These are phyloP conservation scores for Solanum commersonii DNA, from an alignment of 257 asterid species.

Conservation along the genomic window DNA sequence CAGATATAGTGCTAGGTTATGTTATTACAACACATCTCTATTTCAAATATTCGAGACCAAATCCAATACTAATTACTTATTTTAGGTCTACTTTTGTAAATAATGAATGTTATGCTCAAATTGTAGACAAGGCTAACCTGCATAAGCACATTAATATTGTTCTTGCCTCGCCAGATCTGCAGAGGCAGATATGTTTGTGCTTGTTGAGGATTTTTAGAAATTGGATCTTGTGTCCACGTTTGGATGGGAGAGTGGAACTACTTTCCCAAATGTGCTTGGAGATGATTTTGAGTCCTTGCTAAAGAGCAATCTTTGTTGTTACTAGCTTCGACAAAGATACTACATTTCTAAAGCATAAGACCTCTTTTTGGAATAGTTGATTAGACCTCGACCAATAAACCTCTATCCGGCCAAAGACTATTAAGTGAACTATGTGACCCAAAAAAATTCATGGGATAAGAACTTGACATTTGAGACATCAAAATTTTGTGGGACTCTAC, in stretches of 20 bases:
- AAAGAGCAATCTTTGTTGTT: neutral
- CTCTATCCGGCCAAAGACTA: neutral
- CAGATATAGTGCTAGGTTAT: too few relatives aligned
- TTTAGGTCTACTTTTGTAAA: neutral
- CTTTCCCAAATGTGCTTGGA: too few relatives aligned
- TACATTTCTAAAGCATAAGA: neutral
- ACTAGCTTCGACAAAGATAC: too few relatives aligned
- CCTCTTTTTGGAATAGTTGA: neutral
- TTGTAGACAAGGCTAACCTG: neutral
- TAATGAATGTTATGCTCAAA: neutral
- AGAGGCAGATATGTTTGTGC: too few relatives aligned
- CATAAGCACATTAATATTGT: neutral
- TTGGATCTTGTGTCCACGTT: too few relatives aligned
- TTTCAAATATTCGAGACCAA: too few relatives aligned
- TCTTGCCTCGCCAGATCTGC: too few relatives aligned
- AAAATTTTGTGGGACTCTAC: neutral
- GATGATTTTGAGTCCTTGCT: neutral
- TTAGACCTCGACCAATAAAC: neutral
- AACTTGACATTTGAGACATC: neutral
- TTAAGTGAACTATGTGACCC: neutral
- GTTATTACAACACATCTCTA: too few relatives aligned
- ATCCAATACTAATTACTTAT: too few relatives aligned
- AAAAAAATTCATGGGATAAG: neutral
- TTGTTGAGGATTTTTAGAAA: too few relatives aligned
- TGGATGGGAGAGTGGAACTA: too few relatives aligned